A percentile compares a stretch with the other conserved stretches of the same genome.
These are phyloP conservation scores for Populus simonii DNA, from an alignment of 345 rosid genomes.

Conservation along the genomic window DNA sequence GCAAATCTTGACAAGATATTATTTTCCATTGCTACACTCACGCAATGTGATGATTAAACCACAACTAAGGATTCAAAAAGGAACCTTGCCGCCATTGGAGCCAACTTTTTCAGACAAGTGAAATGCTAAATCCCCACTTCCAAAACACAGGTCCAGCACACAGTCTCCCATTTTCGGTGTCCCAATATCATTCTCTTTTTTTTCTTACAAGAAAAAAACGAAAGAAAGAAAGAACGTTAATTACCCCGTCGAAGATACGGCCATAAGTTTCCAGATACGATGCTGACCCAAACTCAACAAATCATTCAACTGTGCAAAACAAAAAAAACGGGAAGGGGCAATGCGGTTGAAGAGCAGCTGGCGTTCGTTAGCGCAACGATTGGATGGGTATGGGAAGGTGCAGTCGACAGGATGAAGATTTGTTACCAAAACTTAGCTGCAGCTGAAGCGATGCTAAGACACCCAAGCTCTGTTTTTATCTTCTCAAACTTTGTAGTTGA, in stretches of 20 bases:
- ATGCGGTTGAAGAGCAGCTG: constrained; percentile 68
- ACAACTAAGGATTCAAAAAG: not conserved
- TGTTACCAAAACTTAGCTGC: constrained; percentile 12
- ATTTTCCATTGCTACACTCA: not conserved
- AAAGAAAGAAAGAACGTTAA: not conserved
- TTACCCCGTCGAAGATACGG: constrained; percentile 69
- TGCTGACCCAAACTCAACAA: constrained; percentile 81
- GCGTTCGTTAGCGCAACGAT: constrained; percentile 51
- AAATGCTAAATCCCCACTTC: constrained; percentile 86
- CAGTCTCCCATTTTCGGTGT: constrained; percentile 62
- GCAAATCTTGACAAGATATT: constrained; percentile 7
- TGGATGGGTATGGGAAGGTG: not conserved
- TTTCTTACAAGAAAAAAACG: not conserved
- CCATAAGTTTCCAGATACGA: constrained; percentile 84
- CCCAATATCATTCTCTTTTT: not conserved
- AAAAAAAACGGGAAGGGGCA: constrained; percentile 34
- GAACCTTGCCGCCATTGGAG: constrained; percentile 48
- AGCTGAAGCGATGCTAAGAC: constrained; percentile 16
- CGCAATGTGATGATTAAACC: not conserved
- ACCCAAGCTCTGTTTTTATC: not conserved
- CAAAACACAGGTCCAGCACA: constrained; percentile 88
- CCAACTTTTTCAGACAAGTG: constrained; percentile 81
- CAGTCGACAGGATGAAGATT: not conserved
- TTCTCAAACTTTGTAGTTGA: not conserved
- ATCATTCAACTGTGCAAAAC: constrained; percentile 60